Evolutionary conservation across 768 basidiomycete species (phyloP), one percentile per base, ranked within the genome.

Genomic region (Cyathus striatus): DNA sequence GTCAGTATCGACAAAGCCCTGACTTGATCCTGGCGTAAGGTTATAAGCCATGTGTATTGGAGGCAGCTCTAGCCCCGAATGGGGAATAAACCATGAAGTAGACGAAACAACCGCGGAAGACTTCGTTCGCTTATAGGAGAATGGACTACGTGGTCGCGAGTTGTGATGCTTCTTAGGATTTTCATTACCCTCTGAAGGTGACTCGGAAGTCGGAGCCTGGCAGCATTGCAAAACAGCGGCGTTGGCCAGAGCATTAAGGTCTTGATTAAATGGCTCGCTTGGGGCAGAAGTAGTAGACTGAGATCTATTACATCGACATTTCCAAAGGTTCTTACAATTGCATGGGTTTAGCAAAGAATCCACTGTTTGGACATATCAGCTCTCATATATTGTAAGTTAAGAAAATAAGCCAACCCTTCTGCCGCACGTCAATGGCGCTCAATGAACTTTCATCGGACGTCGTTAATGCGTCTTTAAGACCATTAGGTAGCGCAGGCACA

Each of bases 401-500:
- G 38, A 21, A 20, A 44, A n/a, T 36, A 42, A 37, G 43, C 45
- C 24, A 56, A 80, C 80, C 78, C 64, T 64, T 65, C 55, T 76
- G 78, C 38, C 76, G 68, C 33, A 66, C 57, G 55, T 76, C 68
- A 18, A 74, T 51, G 23, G 69, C 63, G 12, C 51, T 45, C 18
- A 57, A 43, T 26, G 49, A 48, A 13, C 49, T 43, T 23, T 62
- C 51, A 22, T 50, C 47, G n/a, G 50, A 60, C 38, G 57, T 55
- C 49, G 55, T 62, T 24, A 72, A 47, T 5, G 70, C 70, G 59
- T 86, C 85, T 44, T 73, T 75, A 22, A 89, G 65, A 25, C 86
- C 86, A 49, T 89, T 87, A 7, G 86, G 86, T 27, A 89, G 60
- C 1, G 86, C 74, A 10, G 86, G 86, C 3, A 72, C 68, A 23